Base-by-base conservation (phyloP, 345 rosid species). In the Nephelium lappaceum region DNA sequence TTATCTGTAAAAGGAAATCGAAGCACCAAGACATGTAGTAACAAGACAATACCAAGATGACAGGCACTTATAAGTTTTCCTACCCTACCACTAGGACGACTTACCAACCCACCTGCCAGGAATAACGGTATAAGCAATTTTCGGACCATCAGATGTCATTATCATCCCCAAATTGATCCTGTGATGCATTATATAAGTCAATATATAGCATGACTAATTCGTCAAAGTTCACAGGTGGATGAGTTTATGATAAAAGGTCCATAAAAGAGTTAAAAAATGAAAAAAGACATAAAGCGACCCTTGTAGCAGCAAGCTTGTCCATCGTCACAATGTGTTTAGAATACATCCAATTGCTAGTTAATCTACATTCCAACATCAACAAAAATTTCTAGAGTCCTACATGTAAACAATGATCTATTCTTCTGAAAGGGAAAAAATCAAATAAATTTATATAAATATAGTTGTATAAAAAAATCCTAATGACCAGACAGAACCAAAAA, bases 161-260 rank as follows among this genome's bases (percentile, higher is more conserved):
- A 95, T 90, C 95, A 89, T 91, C 91, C 97, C 99, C 98, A 95
- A 88, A 76, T 86, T 84, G 91, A 95, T 82, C 97, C 99, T 93
- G 97, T 89, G 95, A 91, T 88, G 84, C 84, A 87, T 86, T 86
- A 84, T 81, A 81, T 76, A 87, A 83, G 82, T 74, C 83, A 84
- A 84, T 64, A 84, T 64, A 83, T 38, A 75, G 78, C 36, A 51
- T 70, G 81, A 88, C 86, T 81, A 66, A 1, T 78, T 77, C 83
- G 71, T 72, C 78, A 80, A 72, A 79, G 80, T 66, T 82, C 85
- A 43, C 66, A 72, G 81, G 72, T 43, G 77, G 79, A 83, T 83
- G 76, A 73, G 76, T 71, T 67, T 66, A 66, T 49, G 73, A 74
- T n/a, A 36, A 80, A 79, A 77, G 79, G 73, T 73, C 53, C 79